Evolutionary conservation across 805 yeast genomes (phyloP).

Genomic region (Kockiozyma suomiensis): DNA sequence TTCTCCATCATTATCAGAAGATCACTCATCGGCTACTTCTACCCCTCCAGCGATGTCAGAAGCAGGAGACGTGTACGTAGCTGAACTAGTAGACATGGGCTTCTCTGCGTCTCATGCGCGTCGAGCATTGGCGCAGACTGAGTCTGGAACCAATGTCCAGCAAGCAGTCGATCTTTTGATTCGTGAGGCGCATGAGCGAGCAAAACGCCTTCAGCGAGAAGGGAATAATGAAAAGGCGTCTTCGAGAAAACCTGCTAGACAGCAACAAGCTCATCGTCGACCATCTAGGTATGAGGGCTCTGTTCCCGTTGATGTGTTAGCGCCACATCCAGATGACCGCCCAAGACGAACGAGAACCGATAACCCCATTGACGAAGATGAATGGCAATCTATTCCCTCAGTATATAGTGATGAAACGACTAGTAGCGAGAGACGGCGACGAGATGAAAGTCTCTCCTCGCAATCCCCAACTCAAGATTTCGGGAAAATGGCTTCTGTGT

Average conservation of each 20-base stretch:
- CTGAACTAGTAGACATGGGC: slow-evolving; percentile 79
- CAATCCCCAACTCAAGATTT: slow-evolving; percentile 29
- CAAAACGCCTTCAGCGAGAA: slow-evolving; percentile 34
- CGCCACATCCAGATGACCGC: slow-evolving; percentile 16
- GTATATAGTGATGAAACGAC: slow-evolving; percentile 14
- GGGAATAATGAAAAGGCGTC: neutral
- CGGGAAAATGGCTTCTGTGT: slow-evolving; percentile 42
- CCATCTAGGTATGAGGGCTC: no score
- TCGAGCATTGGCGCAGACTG: slow-evolving; percentile 57
- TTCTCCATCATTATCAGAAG: slow-evolving; percentile 1
- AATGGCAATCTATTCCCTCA: slow-evolving; percentile 31
- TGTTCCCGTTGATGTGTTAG: slow-evolving; percentile 6
- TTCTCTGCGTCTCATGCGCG: slow-evolving; percentile 64
- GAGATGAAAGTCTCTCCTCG: neutral
- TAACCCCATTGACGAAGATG: slow-evolving; percentile 6
- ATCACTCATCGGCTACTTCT: neutral
- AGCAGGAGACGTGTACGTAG: slow-evolving; percentile 49
- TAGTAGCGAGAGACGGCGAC: neutral
- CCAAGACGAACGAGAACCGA: neutral
- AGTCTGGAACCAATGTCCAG: slow-evolving; percentile 58
- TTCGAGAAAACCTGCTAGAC: neutral
- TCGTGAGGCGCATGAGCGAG: slow-evolving; percentile 56
- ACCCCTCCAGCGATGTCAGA: slow-evolving; percentile 9
- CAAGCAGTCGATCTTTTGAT: slow-evolving; percentile 68
- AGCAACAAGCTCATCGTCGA: neutral